These are phyloP conservation scores for Excoecaria agallocha DNA, from an alignment of 345 rosid species.

Conservation along the genomic window DNA sequence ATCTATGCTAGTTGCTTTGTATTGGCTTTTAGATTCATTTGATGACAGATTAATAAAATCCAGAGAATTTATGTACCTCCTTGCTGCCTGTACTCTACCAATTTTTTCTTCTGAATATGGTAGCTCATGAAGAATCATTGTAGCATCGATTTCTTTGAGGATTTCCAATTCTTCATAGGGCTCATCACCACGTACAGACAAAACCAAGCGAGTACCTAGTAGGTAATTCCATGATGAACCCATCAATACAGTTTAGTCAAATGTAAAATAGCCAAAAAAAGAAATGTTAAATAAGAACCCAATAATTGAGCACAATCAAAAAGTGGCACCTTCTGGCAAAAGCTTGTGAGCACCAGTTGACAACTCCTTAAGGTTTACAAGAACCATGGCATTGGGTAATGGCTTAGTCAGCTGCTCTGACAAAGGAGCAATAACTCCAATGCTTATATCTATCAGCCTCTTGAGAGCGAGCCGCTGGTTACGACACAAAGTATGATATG, in stretches of 20 bases:
- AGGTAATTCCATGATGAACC: conserved; percentile 15
- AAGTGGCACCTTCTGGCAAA: conserved; percentile 83
- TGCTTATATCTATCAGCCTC: conserved; percentile 83
- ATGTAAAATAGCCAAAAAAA: conserved; percentile 4
- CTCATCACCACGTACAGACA: conserved; percentile 83
- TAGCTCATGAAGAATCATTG: conserved; percentile 79
- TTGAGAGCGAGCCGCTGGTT: conserved; percentile 87
- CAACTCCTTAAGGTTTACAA: conserved; percentile 86
- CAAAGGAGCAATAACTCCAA: conserved; percentile 90
- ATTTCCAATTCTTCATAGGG: conserved; percentile 70
- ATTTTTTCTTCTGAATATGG: conserved; percentile 68
- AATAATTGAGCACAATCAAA: conserved; percentile 6
- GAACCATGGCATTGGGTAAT: conserved; percentile 85
- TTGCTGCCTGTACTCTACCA: conserved; percentile 93
- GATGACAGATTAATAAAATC: conserved; percentile 4
- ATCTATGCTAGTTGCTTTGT: background rate
- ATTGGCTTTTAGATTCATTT: background rate
- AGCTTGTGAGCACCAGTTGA: conserved; percentile 89
- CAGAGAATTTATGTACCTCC: conserved; percentile 57
- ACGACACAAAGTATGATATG: conserved; percentile 19
- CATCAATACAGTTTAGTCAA: conserved; percentile 4
- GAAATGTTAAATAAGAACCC: conserved; percentile 1
- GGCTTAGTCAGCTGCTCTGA: conserved; percentile 96
- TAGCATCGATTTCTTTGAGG: conserved; percentile 63
- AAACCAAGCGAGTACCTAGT: conserved; percentile 86